Evolutionary conservation across 257 asterid species (phyloP).

Genomic region (Solanum dulcamara): DNA sequence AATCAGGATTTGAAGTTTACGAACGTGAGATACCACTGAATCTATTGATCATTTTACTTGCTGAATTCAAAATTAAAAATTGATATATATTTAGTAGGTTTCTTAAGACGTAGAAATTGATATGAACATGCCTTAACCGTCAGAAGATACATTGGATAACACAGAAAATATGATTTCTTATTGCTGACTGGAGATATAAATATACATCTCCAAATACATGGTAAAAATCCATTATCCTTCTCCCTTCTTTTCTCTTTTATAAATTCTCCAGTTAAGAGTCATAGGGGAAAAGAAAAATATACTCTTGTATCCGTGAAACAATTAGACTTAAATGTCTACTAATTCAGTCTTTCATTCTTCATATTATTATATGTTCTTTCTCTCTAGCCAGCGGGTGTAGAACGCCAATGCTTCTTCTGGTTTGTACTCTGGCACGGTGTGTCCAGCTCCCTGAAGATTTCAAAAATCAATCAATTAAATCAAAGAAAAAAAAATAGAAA

Average conservation of each 20-base stretch:
- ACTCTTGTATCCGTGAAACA: background rate
- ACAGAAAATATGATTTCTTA: background rate
- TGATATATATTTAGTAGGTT: background rate
- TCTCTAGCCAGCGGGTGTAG: slow-evolving; percentile 63
- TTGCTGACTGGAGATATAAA: background rate
- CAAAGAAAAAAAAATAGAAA: background rate
- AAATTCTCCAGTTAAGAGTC: background rate
- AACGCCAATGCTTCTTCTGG: slow-evolving; percentile 75
- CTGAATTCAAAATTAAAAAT: background rate
- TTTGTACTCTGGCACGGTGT: slow-evolving; percentile 89
- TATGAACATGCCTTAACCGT: background rate
- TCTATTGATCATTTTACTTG: background rate
- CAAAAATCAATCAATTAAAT: background rate
- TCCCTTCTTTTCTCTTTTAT: background rate
- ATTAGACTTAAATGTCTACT: background rate
- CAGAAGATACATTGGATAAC: background rate
- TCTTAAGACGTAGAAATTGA: background rate
- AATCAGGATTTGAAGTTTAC: background rate
- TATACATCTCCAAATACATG: background rate
- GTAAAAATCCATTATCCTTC: background rate
- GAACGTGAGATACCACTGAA: background rate
- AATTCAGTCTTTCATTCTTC: background rate
- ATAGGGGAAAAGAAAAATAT: background rate
- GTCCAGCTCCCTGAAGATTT: slow-evolving; percentile 73
- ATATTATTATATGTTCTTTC: slow-evolving; percentile 29